Percentiles rank a stretch among this genome's conserved stretches.
Conservation (phyloP, 2,329 filamentous ascomycete species). For the Hirsutella thompsonii region DNA sequence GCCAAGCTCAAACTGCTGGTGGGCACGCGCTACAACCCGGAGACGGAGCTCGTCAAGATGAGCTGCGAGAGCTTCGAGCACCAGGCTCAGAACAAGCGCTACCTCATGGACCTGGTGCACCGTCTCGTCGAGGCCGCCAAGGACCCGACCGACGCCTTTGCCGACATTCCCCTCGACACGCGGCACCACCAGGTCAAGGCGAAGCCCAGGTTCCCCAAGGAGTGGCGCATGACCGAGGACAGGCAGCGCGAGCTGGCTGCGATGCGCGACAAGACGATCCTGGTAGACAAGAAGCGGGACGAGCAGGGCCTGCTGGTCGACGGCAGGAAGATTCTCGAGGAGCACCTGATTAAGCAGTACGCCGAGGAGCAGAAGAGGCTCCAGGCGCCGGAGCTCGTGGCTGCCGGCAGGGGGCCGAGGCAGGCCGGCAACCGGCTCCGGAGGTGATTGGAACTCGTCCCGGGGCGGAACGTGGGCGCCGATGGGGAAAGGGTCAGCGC, state of each 20-base stretch:
- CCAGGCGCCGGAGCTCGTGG: slow-evolving; percentile 15
- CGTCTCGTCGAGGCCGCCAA: slow-evolving; percentile 63
- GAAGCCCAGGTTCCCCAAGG: slow-evolving; percentile 60
- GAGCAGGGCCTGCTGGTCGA: slow-evolving; percentile 45
- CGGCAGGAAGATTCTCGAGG: slow-evolving; percentile 36
- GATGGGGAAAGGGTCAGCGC: neutral
- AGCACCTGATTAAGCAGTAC: slow-evolving; percentile 16
- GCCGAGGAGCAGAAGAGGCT: slow-evolving; percentile 19
- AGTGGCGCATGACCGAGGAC: slow-evolving; percentile 69
- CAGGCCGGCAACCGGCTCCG: slow-evolving; percentile 8
- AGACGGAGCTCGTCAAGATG: slow-evolving; percentile 72
- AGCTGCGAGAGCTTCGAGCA: slow-evolving; percentile 80
- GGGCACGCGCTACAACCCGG: slow-evolving; percentile 78
- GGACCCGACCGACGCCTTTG: slow-evolving; percentile 69
- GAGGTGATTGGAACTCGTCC: slow-evolving; percentile 8
- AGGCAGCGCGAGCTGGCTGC: slow-evolving; percentile 53
- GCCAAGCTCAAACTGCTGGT: slow-evolving; percentile 79
- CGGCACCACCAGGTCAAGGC: slow-evolving; percentile 66
- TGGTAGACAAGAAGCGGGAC: slow-evolving; percentile 40
- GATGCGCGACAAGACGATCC: slow-evolving; percentile 35
- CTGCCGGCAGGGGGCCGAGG: slow-evolving; percentile 8
- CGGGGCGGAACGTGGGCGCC: neutral
- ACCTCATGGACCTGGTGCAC: slow-evolving; percentile 67
- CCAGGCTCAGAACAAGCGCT: slow-evolving; percentile 94
- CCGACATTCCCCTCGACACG: slow-evolving; percentile 79